Conservation (phyloP, 192 early-diverging fungal genomes). For the Rhizophagus prolifer region DNA sequence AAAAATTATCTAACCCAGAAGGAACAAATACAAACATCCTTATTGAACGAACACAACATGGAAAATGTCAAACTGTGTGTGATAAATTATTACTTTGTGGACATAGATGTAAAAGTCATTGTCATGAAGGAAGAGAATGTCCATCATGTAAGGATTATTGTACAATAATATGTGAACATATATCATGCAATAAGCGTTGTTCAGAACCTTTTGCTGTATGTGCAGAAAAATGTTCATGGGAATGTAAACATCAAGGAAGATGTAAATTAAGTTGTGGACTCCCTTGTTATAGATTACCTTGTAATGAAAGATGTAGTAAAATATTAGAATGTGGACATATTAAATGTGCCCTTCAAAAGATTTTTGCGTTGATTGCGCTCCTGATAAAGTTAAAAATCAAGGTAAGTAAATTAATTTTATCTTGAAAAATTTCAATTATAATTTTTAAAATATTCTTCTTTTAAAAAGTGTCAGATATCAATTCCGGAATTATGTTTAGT, state of each 20-base stretch:
- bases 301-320: conserved; percentile 49
- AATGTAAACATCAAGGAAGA: conserved; percentile 46
- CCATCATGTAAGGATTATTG: conserved; percentile 46
- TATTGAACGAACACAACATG: conserved; percentile 14
- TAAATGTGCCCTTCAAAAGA: conserved; percentile 40
- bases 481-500: no score
- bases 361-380: conserved; percentile 41
- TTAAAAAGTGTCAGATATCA: no score
- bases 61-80: conserved; percentile 21
- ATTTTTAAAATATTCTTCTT: no score
- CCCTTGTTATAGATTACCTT: conserved; percentile 59
- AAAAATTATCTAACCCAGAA: not conserved
- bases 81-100: conserved; percentile 33
- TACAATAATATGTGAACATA: conserved; percentile 41
- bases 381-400: conserved; percentile 28
- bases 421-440: not conserved
- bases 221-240: conserved; percentile 49
- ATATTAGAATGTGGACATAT: conserved; percentile 49
- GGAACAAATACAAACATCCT: not conserved
- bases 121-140: conserved; percentile 15
- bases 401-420: not conserved
- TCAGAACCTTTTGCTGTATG: conserved; percentile 45
- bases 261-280: conserved; percentile 56
- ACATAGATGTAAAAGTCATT: conserved; percentile 27
- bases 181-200: conserved; percentile 40